phyloP scores from a whole-genome alignment of 768 basidiomycete genomes.

The Mycena capillaripes region DNA sequence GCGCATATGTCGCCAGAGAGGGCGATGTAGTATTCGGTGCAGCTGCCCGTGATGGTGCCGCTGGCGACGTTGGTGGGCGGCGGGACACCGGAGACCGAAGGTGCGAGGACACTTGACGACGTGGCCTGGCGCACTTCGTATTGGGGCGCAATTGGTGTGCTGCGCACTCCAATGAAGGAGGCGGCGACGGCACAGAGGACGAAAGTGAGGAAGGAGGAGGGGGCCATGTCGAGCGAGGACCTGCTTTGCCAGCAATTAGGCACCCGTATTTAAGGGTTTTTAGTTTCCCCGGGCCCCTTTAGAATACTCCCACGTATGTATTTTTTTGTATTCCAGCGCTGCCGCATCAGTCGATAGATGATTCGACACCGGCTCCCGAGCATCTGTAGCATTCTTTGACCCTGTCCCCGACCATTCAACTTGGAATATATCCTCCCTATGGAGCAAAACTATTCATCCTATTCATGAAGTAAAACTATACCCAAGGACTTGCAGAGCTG shows the following conservation, averaged over 20 bases:
- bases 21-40: too few relatives aligned
- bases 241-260: constrained; percentile 2
- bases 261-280: constrained; percentile 3
- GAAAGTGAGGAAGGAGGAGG: constrained; percentile 4
- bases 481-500: constrained; percentile 5
- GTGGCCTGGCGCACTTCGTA: constrained; percentile 4
- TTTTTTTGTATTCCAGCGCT: constrained; percentile 2
- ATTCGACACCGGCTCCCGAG: constrained; percentile 1
- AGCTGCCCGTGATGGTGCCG: constrained; percentile 4
- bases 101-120: background rate
- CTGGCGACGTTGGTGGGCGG: constrained; percentile 5
- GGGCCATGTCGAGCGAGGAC: background rate
- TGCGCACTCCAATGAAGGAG: constrained; percentile 8
- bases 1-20: background rate
- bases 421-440: background rate
- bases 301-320: constrained; percentile 2
- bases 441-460: constrained; percentile 1
- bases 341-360: constrained; percentile 1
- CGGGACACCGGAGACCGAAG: constrained; percentile 6
- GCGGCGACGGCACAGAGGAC: constrained; percentile 2
- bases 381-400: constrained; percentile 3
- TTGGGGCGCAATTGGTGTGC: constrained; percentile 6
- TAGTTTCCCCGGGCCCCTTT: background rate
- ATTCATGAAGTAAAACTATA: constrained; percentile 2
- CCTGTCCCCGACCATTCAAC: constrained; percentile 1